Percentiles rank a stretch among this genome's conserved stretches.
Conservation (phyloP, 2,329 filamentous ascomycete species). For the Ceratocystis cacaofunesta region DNA sequence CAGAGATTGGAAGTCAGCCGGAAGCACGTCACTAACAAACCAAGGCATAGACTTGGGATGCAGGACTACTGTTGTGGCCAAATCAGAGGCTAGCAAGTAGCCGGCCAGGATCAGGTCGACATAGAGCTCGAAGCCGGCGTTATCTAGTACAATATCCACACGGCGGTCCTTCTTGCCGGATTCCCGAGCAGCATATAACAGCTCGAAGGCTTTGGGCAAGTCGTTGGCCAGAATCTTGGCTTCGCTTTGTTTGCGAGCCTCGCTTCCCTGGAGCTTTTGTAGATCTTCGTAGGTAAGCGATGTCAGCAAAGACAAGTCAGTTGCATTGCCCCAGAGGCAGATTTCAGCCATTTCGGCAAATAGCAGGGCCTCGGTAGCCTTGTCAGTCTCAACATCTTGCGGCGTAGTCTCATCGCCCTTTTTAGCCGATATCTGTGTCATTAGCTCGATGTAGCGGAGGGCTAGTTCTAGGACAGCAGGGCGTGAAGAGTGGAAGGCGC, state of each 20-base stretch:
- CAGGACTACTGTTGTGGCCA: slow-evolving; percentile 75
- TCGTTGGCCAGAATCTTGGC: slow-evolving; percentile 89
- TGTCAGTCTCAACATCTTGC: slow-evolving; percentile 22
- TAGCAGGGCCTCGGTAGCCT: slow-evolving; percentile 57
- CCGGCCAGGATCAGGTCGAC: slow-evolving; percentile 87
- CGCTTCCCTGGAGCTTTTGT: slow-evolving; percentile 82
- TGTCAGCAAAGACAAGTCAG: slow-evolving; percentile 80
- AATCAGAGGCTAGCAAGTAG: slow-evolving; percentile 68
- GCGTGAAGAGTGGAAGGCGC: slow-evolving; percentile 81
- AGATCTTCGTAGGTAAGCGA: slow-evolving; percentile 90
- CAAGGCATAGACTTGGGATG: slow-evolving; percentile 93
- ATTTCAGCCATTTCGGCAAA: slow-evolving; percentile 94
- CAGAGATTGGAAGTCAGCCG: slow-evolving; percentile 69
- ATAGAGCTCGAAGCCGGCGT: slow-evolving; percentile 92
- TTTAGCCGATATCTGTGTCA: slow-evolving; percentile 34
- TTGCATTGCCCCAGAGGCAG: slow-evolving; percentile 94
- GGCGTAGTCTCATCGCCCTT: slow-evolving; percentile 38
- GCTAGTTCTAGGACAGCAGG: slow-evolving; percentile 74
- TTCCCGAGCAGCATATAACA: slow-evolving; percentile 49
- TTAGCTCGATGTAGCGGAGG: slow-evolving; percentile 59
- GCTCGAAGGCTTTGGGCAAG: slow-evolving; percentile 54
- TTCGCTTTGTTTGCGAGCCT: slow-evolving; percentile 73
- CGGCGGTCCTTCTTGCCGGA: slow-evolving; percentile 29
- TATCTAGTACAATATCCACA: slow-evolving; percentile 91
- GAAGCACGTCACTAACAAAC: slow-evolving; percentile 94